Base-by-base conservation (phyloP, 257 asterid genomes). In the Solanum clarkiae region DNA sequence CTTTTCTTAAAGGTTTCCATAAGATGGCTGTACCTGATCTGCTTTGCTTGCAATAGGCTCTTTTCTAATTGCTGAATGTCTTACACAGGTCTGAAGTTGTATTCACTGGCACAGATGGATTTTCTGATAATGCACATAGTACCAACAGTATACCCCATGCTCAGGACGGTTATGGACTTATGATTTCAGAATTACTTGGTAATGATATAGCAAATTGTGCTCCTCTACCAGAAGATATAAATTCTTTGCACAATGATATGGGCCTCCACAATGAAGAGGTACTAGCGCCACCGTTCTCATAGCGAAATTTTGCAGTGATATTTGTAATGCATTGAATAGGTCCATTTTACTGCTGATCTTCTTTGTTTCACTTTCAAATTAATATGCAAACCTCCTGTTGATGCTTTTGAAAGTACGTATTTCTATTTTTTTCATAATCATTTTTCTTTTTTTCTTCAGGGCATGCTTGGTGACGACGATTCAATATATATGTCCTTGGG, bases 391-490 rank as follows among this genome's bases (percentile, higher is more conserved):
- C 54, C 81, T 82, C 71, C 80, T 60, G 80, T 60, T 62, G 82
- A 53, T 51, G 81, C 32, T 54, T 56, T 14, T 81, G 60, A 63
- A 44, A 68, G 45, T 59, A 57, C 59, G 80, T 77, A 10, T 13
- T 71, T 55, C 82, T 68, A 49, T 75, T 2, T 49, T 29, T 24
- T 49, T 49, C 82, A 24, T 24, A 75, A 49, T 49, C 40, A 14
- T 17, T 79, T 15, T 17, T 79, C 47, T 15, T 79, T 5, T 79
- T 53, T 79, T 26, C 17, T 79, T 53, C 95, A 96, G 99, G 99
- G 91, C 63, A 96, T 96, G 90, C 98, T 94, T 82, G 97, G 97
- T 51, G 98, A 94, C 45, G 99, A 96, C 85, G 99, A 96, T 88
- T 91, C 99, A 54, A 93, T 96, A 87, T 93, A 93, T 87, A 96